Base-by-base conservation (phyloP, 2,329 filamentous ascomycete species). In the Fusarium euwallaceae region DNA sequence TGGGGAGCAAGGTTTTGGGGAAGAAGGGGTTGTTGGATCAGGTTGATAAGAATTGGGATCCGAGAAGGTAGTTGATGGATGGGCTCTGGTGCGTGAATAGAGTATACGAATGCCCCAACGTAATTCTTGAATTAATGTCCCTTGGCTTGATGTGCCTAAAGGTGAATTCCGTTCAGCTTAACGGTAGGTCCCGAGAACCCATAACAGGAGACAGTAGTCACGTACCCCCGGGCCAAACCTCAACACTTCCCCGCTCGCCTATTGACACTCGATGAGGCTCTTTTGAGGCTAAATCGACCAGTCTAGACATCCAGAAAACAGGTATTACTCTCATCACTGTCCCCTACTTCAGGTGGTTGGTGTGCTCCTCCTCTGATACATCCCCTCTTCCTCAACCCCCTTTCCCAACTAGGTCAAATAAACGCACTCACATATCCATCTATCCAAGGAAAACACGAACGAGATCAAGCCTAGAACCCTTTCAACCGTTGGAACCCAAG, bases 1-100 rank as follows among this genome's bases (percentile, higher is more conserved):
- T 87, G 7, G 81, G 81, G 0, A 80, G 80, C 0, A 67, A 74
- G 51, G 41, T 66, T 11, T 56, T 83, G 36, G 78, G 76, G 1
- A 69, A 72, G 64, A 63, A 71, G 65, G 74, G 66, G 6, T 61
- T 86, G 29, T 61, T 86, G 62, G 75, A 80, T 2, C 79, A 83
- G 58, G 78, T 86, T 17, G 82, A 84, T 53, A 66, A 73, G 34
- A 77, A 81, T 3, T 87, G 84, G 85, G 80, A 87, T 71, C 84
- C 85, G 3, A 80, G 84, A 17, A 73, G 62, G 62, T 77, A 41
- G 45, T 4, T 27, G 53, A n/a, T 6, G 17, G 5, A 39, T 39
- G 37, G 10, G 17, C 37, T 39, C 8, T 5, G 3, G 37, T 9
- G 7, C 2, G 7, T 17, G 37, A 39, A 39, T n/a, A 39, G 4